Conservation (phyloP, 306 rosid genomes). For the Malus sylvestris region DNA sequence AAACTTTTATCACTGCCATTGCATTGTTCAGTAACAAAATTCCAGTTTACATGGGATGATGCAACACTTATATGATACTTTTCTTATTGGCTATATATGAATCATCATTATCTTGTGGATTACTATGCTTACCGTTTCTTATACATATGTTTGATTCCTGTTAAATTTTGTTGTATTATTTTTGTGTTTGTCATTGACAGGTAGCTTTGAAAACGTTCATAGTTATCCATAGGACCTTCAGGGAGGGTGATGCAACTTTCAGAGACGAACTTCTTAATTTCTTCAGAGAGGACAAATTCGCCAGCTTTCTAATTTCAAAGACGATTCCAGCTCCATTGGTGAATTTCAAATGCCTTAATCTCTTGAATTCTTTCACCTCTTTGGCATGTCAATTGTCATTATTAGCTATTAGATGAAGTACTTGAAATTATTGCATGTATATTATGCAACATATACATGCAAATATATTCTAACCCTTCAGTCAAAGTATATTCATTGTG, state of each 20-base stretch:
- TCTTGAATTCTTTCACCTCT: conserved; percentile 4
- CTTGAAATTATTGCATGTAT: neutral
- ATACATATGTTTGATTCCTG: neutral
- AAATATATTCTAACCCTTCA: no score
- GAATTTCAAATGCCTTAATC: conserved; percentile 18
- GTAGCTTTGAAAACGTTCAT: conserved; percentile 83
- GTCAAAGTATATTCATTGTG: no score
- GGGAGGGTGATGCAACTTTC: conserved; percentile 95
- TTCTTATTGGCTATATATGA: neutral
- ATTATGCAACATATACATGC: no score
- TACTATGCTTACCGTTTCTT: neutral
- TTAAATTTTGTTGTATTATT: neutral
- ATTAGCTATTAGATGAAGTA: conserved; percentile 7
- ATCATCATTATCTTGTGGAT: neutral
- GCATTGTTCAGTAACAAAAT: no score
- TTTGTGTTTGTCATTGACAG: conserved; percentile 35
- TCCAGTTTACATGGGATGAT: neutral
- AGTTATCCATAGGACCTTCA: conserved; percentile 81
- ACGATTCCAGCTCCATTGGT: conserved; percentile 94
- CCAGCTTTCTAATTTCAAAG: conserved; percentile 90
- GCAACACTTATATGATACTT: neutral
- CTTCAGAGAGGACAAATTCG: conserved; percentile 67
- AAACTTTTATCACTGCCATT: no score
- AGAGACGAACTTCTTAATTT: conserved; percentile 78
- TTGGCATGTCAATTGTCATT: conserved; percentile 7